Evolutionary conservation across 257 asterid species (phyloP).

Genomic region (Lavandula angustifolia): DNA sequence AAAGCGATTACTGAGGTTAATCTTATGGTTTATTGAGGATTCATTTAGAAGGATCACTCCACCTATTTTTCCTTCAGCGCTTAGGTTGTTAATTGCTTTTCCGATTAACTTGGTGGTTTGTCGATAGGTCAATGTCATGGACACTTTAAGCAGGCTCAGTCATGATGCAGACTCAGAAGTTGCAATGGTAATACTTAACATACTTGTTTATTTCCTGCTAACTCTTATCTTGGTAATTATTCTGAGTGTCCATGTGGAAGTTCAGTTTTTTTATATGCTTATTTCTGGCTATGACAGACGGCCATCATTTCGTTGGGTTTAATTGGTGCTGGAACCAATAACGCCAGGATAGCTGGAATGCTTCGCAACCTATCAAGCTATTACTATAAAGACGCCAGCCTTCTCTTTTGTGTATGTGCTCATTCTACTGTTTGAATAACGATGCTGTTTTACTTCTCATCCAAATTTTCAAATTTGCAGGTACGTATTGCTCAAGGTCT

Average conservation of each 20-base stretch:
- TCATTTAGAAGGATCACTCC: slow-evolving; percentile 2
- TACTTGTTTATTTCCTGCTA: not conserved
- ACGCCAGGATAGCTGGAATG: slow-evolving; percentile 98
- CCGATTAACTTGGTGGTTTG: slow-evolving; percentile 33
- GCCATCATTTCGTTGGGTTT: slow-evolving; percentile 86
- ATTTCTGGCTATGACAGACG: slow-evolving; percentile 52
- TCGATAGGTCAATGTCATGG: slow-evolving; percentile 94
- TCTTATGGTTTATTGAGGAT: not conserved
- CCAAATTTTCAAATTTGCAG: slow-evolving; percentile 43
- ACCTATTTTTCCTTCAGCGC: not conserved
- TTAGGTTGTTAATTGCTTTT: not conserved
- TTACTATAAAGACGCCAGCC: slow-evolving; percentile 94
- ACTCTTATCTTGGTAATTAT: not conserved
- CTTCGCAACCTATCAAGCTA: slow-evolving; percentile 95
- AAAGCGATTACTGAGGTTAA: slow-evolving; percentile 7
- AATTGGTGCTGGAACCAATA: slow-evolving; percentile 99
- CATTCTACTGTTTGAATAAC: slow-evolving; percentile 10
- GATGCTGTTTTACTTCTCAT: not conserved
- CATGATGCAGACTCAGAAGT: slow-evolving; percentile 97
- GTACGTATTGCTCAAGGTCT: slow-evolving; percentile 99
- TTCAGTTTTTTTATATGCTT: slow-evolving; percentile 13
- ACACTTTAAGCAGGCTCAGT: slow-evolving; percentile 97
- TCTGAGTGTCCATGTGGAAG: not conserved
- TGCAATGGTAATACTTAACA: slow-evolving; percentile 66
- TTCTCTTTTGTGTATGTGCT: slow-evolving; percentile 80